These are phyloP conservation scores for Phytophthora uliginosa DNA, from an alignment of 352 stramenopile species.

Conservation along the genomic window DNA sequence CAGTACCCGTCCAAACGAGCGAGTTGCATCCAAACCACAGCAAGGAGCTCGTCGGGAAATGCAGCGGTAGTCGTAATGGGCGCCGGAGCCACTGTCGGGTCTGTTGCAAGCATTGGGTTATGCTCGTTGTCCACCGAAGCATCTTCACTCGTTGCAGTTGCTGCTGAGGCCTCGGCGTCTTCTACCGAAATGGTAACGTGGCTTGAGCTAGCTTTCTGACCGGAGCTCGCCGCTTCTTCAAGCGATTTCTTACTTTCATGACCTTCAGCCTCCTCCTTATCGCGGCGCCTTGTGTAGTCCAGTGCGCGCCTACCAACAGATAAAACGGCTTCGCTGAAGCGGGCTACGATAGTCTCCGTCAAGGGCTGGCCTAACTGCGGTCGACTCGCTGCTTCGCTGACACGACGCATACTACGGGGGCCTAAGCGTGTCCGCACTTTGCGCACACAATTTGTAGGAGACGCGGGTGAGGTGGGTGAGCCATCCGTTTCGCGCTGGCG, in stretches of 20 bases:
- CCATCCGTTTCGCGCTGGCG: conserved; percentile 34
- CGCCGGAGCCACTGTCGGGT: conserved; percentile 17
- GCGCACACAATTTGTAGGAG: conserved; percentile 13
- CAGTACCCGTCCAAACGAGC: conserved; percentile 86
- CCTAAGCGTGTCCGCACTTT: conserved; percentile 21
- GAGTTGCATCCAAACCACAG: conserved; percentile 87
- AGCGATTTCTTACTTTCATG: conserved; percentile 10
- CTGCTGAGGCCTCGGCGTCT: conserved; percentile 7
- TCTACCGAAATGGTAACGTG: conserved; percentile 43
- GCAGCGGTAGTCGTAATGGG: conserved; percentile 33
- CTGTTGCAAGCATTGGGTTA: conserved; percentile 37
- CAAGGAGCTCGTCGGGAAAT: conserved; percentile 77
- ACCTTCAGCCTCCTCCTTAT: conserved; percentile 20
- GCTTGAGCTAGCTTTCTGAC: conserved; percentile 13
- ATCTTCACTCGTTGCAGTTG: conserved; percentile 17
- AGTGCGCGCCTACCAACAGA: conserved; percentile 74
- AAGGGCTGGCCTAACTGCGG: conserved; percentile 64
- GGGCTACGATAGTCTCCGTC: conserved; percentile 66
- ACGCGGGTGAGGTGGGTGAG: conserved; percentile 12
- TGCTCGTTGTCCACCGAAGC: conserved; percentile 19
- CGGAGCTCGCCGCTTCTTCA: conserved; percentile 8
- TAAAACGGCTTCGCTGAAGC: conserved; percentile 74
- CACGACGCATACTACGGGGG: conserved; percentile 36
- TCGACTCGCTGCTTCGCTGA: conserved; percentile 67
- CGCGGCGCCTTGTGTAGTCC: conserved; percentile 49